A percentile compares a stretch with the other conserved stretches of the same genome.
These are phyloP conservation scores for Carallia pectinifolia DNA, from an alignment of 345 rosid species.

Conservation along the genomic window DNA sequence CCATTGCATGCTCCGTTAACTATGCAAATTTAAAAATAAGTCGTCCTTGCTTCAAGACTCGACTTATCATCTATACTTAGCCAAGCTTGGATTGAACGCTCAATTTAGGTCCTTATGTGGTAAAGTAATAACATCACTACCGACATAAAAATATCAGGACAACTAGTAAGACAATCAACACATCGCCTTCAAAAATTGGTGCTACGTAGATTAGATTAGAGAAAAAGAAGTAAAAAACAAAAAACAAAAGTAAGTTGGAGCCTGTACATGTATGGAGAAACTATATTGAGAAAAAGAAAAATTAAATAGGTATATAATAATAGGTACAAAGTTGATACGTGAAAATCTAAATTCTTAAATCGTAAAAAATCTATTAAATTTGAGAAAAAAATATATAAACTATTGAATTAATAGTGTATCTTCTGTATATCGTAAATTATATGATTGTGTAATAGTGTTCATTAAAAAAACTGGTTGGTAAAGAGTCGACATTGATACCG, in stretches of 20 bases:
- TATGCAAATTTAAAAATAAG: background rate
- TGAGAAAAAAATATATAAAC: too few relatives aligned
- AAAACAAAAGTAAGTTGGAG: background rate
- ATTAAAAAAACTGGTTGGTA: constrained; percentile 11
- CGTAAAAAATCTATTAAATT: too few relatives aligned
- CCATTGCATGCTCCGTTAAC: too few relatives aligned
- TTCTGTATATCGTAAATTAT: too few relatives aligned
- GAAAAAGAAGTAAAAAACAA: background rate
- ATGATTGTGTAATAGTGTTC: too few relatives aligned
- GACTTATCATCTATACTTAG: background rate
- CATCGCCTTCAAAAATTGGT: background rate
- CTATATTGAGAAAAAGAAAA: background rate
- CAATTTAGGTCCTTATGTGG: background rate
- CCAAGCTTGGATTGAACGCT: constrained; percentile 4
- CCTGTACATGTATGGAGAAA: background rate
- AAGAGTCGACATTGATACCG: constrained; percentile 23
- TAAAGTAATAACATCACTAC: constrained; percentile 27
- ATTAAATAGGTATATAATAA: too few relatives aligned
- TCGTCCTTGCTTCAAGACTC: constrained; percentile 15
- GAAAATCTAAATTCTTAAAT: too few relatives aligned
- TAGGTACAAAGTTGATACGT: too few relatives aligned
- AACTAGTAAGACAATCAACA: constrained; percentile 2
- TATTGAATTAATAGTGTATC: too few relatives aligned
- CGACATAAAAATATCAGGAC: constrained; percentile 16
- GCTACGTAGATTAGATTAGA: background rate